Conservation (phyloP, 2,329 filamentous ascomycete genomes). For the Ceratocystis lukuohia region DNA sequence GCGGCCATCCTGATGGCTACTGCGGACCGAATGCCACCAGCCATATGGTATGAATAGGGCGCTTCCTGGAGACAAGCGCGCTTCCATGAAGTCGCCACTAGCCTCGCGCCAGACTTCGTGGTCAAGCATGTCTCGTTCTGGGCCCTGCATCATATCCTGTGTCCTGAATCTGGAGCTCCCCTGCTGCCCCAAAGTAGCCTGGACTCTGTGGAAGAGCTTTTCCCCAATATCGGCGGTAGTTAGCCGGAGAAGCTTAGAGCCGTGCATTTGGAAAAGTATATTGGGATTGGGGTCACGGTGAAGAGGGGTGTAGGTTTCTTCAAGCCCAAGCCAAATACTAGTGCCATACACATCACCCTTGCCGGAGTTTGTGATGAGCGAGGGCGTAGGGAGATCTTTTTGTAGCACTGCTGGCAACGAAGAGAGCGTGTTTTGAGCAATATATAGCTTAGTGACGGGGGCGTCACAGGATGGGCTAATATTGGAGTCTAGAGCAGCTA, state of each 20-base stretch:
- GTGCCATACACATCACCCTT: slow-evolving; percentile 76
- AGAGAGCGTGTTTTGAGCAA: slow-evolving; percentile 65
- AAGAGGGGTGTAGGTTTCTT: slow-evolving; percentile 78
- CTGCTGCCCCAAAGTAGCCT: slow-evolving; percentile 28
- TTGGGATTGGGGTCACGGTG: slow-evolving; percentile 94
- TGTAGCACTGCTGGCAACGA: slow-evolving; percentile 52
- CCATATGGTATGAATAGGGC: slow-evolving; percentile 32
- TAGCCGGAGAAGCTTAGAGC: slow-evolving; percentile 60
- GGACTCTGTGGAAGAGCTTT: slow-evolving; percentile 45
- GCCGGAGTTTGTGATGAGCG: slow-evolving; percentile 47
- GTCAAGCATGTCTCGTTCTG: slow-evolving; percentile 53
- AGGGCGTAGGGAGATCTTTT: slow-evolving; percentile 54
- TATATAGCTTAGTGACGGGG: slow-evolving; percentile 48
- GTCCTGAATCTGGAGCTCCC: slow-evolving; percentile 48
- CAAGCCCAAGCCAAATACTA: slow-evolving; percentile 76
- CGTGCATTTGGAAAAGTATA: slow-evolving; percentile 69
- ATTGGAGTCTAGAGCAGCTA: slow-evolving; percentile 42
- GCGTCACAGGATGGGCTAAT: slow-evolving; percentile 17
- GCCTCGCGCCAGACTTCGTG: slow-evolving; percentile 50
- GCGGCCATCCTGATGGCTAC: slow-evolving; percentile 25
- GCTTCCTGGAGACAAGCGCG: slow-evolving; percentile 41
- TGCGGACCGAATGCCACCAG: slow-evolving; percentile 37
- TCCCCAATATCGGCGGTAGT: slow-evolving; percentile 51
- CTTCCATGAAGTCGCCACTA: slow-evolving; percentile 35
- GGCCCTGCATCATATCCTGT: slow-evolving; percentile 81